Evolutionary conservation across 2,329 filamentous ascomycete species (phyloP), one percentile per base, ranked within the genome.

Genomic region (Neofusicoccum kwambonambiense): DNA sequence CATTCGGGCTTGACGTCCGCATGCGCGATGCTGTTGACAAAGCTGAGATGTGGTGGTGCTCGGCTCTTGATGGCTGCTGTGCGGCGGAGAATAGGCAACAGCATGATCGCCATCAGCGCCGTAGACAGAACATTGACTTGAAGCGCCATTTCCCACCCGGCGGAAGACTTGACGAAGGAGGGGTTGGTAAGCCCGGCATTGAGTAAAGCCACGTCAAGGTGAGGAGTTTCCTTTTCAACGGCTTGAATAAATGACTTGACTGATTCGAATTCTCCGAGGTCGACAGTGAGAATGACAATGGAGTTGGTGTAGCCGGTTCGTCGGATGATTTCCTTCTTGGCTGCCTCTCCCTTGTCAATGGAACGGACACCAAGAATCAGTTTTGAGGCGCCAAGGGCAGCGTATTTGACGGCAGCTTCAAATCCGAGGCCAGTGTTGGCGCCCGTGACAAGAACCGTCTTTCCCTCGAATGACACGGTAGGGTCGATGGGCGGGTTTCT

Each of bases 401-500:
- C 75, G 49, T 81, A 75, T 66, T 83, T 80, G 1, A 73, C 72
- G 1, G 78, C 77, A 8, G 81, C 78, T 70, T 83, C 80, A 45
- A 77, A 74, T 12, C 82, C 82, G 0, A 84, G 75, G 2, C 81
- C 82, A 3, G 74, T 71, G 60, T 83, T 84, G 2, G 80, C 76
- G 47, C 82, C 82, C 0, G 82, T 84, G 1, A 83, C 75, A 45
- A 84, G 75, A 63, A 80, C 71, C 0, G 79, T 80, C 62, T 80
- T 74, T 22, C 75, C 77, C 0, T 52, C 61, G 12, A 72, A 74
- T 4, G 69, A 69, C 22, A 56, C 64, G 13, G 67, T 67, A 50
- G 79, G 71, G 51, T 47, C 42, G 39, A 17, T 4, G 4, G 56
- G 56, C 19, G 56, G 56, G 17, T 60, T 45, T 22, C 56, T 22